Base-by-base conservation (phyloP, 805 yeast genomes). In the Jamesozyma spencerorum region DNA sequence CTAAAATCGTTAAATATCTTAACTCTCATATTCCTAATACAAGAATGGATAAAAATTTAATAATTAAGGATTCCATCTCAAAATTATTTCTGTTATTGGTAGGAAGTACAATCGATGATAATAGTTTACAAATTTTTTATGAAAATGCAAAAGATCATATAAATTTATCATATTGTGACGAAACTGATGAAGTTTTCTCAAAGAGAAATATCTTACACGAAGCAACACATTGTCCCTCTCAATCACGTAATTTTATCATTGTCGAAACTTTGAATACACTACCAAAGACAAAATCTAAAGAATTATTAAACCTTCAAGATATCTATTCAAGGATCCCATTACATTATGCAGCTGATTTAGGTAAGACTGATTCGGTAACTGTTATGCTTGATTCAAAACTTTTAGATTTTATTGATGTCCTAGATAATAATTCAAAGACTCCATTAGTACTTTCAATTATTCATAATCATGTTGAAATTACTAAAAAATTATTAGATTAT, bases 401-500 rank as follows among this genome's bases (percentile, higher is more conserved):
- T 5, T 38, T 62, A 19, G 46, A 56, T 36, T 47, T 53, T 4
- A 49, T 64, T 2, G 63, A 64, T 53, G 65, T 67, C 19, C 60
- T 78, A 42, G 92, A 84, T 54, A 79, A 79, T 49, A 83, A 78
- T 47, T 80, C 88, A 2, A 78, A 81, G 74, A 79, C 95, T 0
- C 94, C 97, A 0, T 64, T 92, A 42, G 65, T 88, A 32, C 68
- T 86, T 50, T 81, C 97, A 1, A 83, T 92, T 24, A 77, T 79
- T 38, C 74, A 77, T 50, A 72, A 79, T 42, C 78, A 81, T 51
- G 68, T 75, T 11, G 73, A 67, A 3, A 70, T 76, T 17, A 76
- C 77, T 13, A 65, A 67, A 40, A 37, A 44, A 14, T 63, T 71
- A 6, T 61, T 83, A 24, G 58, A 77, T 2, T 61, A 65, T 20